Evolutionary conservation across 2,329 filamentous ascomycete genomes (phyloP).

Genomic region (Bipolaris bicolor): DNA sequence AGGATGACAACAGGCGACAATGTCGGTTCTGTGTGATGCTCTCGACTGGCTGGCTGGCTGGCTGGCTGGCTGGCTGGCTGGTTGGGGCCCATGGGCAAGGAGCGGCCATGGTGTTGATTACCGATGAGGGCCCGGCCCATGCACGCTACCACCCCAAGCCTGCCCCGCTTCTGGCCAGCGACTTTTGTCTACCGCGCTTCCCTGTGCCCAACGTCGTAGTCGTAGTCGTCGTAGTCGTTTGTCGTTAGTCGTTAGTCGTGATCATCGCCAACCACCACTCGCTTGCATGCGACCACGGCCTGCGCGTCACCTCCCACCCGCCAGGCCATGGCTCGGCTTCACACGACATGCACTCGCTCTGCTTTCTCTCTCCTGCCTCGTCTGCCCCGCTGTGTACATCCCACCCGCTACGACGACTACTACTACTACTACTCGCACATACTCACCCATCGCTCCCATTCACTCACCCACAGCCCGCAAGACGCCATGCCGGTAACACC

Average conservation of each 20-base stretch:
- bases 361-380: too few species aligned
- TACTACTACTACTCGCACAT: too few species aligned
- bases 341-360: too few species aligned
- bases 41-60: background rate
- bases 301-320: background rate
- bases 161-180: conserved; percentile 14
- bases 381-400: too few species aligned
- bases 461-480: too few species aligned
- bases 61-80: background rate
- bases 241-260: too few species aligned
- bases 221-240: too few species aligned
- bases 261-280: too few species aligned
- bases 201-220: background rate
- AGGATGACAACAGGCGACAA: too few species aligned
- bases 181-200: conserved; percentile 1
- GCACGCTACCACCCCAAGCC: conserved; percentile 7
- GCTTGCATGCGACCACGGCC: background rate
- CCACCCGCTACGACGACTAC: too few species aligned
- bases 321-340: too few species aligned
- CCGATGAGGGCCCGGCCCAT: conserved; percentile 26
- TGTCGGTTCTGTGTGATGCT: conserved; percentile 24
- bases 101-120: conserved; percentile 23
- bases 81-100: conserved; percentile 19
- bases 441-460: too few species aligned
- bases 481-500: background rate